Base-by-base conservation (phyloP, 1,284 basidiomycete species). In the Sanghuangporus baumii region DNA sequence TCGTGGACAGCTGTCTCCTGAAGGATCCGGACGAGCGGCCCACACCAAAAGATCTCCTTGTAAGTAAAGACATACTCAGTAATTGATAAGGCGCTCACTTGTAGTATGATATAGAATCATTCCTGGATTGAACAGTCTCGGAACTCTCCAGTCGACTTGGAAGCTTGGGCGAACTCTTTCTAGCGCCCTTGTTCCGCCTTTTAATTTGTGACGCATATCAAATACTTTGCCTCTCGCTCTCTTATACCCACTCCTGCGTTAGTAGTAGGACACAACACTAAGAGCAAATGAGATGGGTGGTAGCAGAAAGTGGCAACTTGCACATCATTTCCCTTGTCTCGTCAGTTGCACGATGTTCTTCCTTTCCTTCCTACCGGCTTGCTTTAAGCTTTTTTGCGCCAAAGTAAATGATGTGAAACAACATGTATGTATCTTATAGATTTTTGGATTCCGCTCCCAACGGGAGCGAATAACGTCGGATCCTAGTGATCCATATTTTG, bases 31-130 rank as follows among this genome's bases (percentile, higher is more conserved):
- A 86, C 63, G 76, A 78, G 66, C 78, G 94, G 69, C 84, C 81
- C 72, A 91, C 89, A 47, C 93, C 94, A 3, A 92, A 91, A 75
- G 88, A 92, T 64, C 74, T 96, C 16, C 73, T 95, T 73, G 93
- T 91, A 69, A 61, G 86, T 79, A 20, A 43, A 36, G 51, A 34
- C 6, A 38, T 26, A 20, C 23, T 65, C 6, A 20, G 57, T 56
- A 47, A 50, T 16, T 16, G 70, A 20, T 31, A 36, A 46, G 59
- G 18, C 54, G 46, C 43, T 34, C 34, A 55, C 6, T 36, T n/a
- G 40, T n/a, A 54, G 14, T 16, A 37, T 38, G 7, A n/a, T 23
- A 41, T 18, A 88, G 86, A 81, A 81, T 75, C 79, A 85, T 59
- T 69, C 78, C 36, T 88, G 86, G 86, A 79, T 88, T 71, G 74